Base-by-base conservation (phyloP, 1,139 yeast genomes). In the Debaryomyces fabryi region DNA sequence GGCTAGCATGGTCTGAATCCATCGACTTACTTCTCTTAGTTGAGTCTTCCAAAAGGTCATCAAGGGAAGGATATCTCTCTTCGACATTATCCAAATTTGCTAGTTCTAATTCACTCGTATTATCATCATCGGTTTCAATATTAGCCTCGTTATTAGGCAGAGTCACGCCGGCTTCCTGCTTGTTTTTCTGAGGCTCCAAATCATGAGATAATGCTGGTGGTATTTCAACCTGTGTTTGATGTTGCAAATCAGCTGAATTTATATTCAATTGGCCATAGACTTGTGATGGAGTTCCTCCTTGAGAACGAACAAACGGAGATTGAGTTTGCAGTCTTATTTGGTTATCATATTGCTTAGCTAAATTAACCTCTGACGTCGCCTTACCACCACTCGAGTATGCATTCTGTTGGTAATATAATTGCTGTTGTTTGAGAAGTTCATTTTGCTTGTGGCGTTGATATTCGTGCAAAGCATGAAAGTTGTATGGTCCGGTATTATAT, bases 391-490 rank as follows among this genome's bases (percentile, higher is more conserved):
- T 24, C 3, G 50, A 47, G 39, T 51, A 38, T 18, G 52, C 37
- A 38, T 62, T 61, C 44, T 69, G 74, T 41, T 71, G 72, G 40
- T 58, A 58, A 51, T 71, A 71, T 50, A 63, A 49, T 50, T 69
- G 74, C 46, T 72, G 78, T 49, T 72, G 77, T 46, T 67, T 60
- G 41, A 68, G 40, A 34, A 69, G 46, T 46, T 72, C 76, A 39
- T 65, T 61, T 46, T 75, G 79, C 49, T 66, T 72, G 32, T 70
- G 71, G 12, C 63, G 64, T 54, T 76, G 81, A 57, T 73, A 74
- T 32, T 74, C 78, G 49, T 75, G 76, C 44, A 76, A 65, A 6
- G 77, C 76, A 33, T 71, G 76, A 62, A 76, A 76, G 52, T 74
- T 71, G 56, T 75, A 76, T 3, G 70, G 60, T 0, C 81, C 81